Evolutionary conservation across 805 yeast species (phyloP), one percentile per base, ranked within the genome.

Genomic region (Starmerella cellae): DNA sequence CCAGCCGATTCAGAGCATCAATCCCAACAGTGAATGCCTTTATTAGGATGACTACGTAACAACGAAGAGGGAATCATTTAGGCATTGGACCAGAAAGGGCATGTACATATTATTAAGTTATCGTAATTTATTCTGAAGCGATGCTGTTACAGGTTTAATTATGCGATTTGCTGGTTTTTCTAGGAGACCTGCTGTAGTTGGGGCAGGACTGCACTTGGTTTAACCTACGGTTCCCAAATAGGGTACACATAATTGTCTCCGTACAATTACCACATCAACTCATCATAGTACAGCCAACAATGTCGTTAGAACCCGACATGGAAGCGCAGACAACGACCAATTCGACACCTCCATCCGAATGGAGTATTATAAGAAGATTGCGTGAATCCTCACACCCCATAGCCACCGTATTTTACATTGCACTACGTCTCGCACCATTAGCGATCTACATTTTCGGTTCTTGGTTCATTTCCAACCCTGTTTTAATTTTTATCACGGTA

Each of bases 301-400:
- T 47, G 50, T 47, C 50, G 20, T 30, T 45, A 11, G 51, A 47
- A 26, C 45, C 40, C 2, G 51, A 47, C 38, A 29, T 31, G 13
- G 51, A 44, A 24, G 46, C 51, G 11, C 49, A 48, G 28, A 27
- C 38, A 16, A 13, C 44, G 3, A 5, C 28, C 6, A 17, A 27
- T 35, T 37, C 39, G 16, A 22, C 29, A 29, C 38, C 45, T 5
- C 44, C 45, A 3, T 37, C 44, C 22, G 53, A 51, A 23, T 50
- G 55, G 50, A 60, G 73, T 1, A 51, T 73, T 8, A 61, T 68
- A 38, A 68, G 67, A 43, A 59, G 70, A 41, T 61, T 81, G 11
- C 67, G 70, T 28, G 79, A 79, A 55, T 80, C 91, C 4, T 77
- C 91, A 22, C 94, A 82, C 56, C 94, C 94, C 1, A 62, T 80